Conservation (phyloP, 495 filamentous ascomycete species). For the Talaromyces wortmannii region DNA sequence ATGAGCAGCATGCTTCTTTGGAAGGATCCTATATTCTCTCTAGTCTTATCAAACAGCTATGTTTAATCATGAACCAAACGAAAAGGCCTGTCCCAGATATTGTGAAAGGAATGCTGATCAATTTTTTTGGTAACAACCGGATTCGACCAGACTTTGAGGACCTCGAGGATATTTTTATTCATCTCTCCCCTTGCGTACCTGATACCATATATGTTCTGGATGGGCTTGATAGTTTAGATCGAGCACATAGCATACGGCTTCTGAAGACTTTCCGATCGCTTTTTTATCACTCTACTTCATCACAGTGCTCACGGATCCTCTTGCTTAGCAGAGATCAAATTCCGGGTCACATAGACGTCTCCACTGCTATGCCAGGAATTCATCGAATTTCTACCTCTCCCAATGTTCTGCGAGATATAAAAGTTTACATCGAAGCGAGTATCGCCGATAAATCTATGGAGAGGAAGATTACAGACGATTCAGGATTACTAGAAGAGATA, state of each 20-base stretch:
- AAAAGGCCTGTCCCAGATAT: background rate
- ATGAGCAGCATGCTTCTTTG: background rate
- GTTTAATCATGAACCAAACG: background rate
- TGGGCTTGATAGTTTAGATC: slow-evolving; percentile 9
- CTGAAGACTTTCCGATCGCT: slow-evolving; percentile 3
- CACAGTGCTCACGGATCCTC: slow-evolving; percentile 7
- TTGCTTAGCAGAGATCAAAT: slow-evolving; percentile 14
- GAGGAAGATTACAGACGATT: slow-evolving; percentile 12
- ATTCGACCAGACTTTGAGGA: slow-evolving; percentile 12
- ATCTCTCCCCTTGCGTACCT: slow-evolving; percentile 3
- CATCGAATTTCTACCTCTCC: slow-evolving; percentile 14
- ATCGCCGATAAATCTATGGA: slow-evolving; percentile 11
- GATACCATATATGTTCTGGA: slow-evolving; percentile 11
- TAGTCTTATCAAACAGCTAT: slow-evolving; percentile 12
- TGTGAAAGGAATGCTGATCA: background rate
- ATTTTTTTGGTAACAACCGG: slow-evolving; percentile 9
- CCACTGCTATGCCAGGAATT: slow-evolving; percentile 9
- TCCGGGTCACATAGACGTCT: slow-evolving; percentile 11
- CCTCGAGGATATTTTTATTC: slow-evolving; percentile 10
- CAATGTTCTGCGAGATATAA: slow-evolving; percentile 14
- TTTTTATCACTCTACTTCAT: background rate
- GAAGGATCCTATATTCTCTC: slow-evolving; percentile 6
- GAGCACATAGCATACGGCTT: slow-evolving; percentile 1
- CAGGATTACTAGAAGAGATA: slow-evolving; percentile 8
- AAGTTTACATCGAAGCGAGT: slow-evolving; percentile 13